Evolutionary conservation across 179 eudicot genomes (phyloP).

Genomic region (Amaranthus tricolor): DNA sequence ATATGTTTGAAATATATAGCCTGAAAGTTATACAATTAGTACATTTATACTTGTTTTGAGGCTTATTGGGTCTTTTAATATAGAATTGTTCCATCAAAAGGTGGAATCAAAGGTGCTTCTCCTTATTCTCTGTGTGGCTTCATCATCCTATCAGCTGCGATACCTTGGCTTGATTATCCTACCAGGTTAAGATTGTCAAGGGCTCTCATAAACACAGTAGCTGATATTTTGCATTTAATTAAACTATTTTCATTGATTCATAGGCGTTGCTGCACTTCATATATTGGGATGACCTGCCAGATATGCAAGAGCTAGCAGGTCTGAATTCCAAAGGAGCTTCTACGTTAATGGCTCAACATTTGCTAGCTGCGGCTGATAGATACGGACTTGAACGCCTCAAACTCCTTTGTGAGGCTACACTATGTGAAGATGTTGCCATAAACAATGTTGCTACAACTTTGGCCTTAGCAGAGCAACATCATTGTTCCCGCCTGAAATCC

Average conservation of each 20-base stretch:
- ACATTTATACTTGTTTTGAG: conserved; percentile 16
- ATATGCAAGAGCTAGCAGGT: conserved; percentile 75
- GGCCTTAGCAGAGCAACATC: conserved; percentile 89
- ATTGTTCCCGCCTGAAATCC: conserved; percentile 69
- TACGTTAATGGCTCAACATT: conserved; percentile 77
- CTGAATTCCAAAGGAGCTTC: conserved; percentile 69
- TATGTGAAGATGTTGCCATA: conserved; percentile 73
- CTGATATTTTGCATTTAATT: conserved; percentile 7
- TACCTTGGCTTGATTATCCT: conserved; percentile 23
- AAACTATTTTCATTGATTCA: neutral
- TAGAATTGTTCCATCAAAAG: conserved; percentile 18
- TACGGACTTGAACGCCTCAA: conserved; percentile 80
- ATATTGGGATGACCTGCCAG: conserved; percentile 78
- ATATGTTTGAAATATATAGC: neutral
- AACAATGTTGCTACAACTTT: conserved; percentile 83
- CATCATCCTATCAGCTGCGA: conserved; percentile 24
- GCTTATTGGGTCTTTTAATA: conserved; percentile 18
- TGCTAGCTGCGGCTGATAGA: conserved; percentile 86
- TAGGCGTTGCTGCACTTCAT: conserved; percentile 81
- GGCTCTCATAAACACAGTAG: conserved; percentile 10
- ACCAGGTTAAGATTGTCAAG: conserved; percentile 25
- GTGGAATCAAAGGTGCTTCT: conserved; percentile 25
- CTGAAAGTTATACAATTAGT: neutral
- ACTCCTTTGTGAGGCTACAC: conserved; percentile 67
- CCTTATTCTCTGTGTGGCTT: conserved; percentile 22